A percentile compares a stretch with the other conserved stretches of the same genome.
These are phyloP conservation scores for Phytophthora citrophthora DNA, from an alignment of 352 stramenopile genomes.

Conservation along the genomic window DNA sequence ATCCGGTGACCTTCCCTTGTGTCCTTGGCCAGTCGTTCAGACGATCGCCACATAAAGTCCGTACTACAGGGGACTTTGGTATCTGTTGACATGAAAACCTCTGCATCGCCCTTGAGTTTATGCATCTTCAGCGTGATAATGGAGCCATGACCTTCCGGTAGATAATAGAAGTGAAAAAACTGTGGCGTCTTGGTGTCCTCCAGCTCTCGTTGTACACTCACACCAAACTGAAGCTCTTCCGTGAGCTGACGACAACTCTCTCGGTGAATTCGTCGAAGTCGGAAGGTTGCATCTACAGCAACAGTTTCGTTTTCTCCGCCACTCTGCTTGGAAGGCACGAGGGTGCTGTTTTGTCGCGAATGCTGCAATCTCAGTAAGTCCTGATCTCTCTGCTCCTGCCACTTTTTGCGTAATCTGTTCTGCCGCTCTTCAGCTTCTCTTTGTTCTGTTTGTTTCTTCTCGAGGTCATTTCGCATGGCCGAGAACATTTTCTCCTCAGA, in stretches of 20 bases:
- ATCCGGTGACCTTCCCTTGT: conserved; percentile 50
- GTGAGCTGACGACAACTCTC: conserved; percentile 61
- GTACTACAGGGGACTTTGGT: conserved; percentile 67
- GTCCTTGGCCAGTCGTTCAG: conserved; percentile 19
- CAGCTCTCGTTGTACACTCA: conserved; percentile 41
- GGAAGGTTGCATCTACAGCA: conserved; percentile 45
- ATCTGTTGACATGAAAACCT: conserved; percentile 75
- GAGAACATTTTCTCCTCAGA: conserved; percentile 67
- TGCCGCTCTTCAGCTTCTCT: conserved; percentile 55
- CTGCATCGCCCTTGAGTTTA: conserved; percentile 47
- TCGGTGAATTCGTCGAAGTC: conserved; percentile 51
- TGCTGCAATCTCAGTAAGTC: conserved; percentile 52
- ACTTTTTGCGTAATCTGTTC: conserved; percentile 62
- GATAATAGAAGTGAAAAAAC: conserved; percentile 72
- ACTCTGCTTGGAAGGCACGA: conserved; percentile 8
- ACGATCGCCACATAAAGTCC: conserved; percentile 76
- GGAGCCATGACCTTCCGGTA: conserved; percentile 32
- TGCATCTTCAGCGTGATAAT: conserved; percentile 75
- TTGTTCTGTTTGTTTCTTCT: conserved; percentile 52
- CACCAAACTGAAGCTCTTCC: conserved; percentile 58
- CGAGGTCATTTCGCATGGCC: conserved; percentile 48
- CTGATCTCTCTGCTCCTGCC: conserved; percentile 60
- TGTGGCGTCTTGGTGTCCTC: conserved; percentile 22
- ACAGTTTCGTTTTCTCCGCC: neutral
- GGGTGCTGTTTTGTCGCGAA: conserved; percentile 23